These are phyloP conservation scores for Wickerhamiella kurtzmanii DNA, from an alignment of 805 yeast species.

Conservation along the genomic window DNA sequence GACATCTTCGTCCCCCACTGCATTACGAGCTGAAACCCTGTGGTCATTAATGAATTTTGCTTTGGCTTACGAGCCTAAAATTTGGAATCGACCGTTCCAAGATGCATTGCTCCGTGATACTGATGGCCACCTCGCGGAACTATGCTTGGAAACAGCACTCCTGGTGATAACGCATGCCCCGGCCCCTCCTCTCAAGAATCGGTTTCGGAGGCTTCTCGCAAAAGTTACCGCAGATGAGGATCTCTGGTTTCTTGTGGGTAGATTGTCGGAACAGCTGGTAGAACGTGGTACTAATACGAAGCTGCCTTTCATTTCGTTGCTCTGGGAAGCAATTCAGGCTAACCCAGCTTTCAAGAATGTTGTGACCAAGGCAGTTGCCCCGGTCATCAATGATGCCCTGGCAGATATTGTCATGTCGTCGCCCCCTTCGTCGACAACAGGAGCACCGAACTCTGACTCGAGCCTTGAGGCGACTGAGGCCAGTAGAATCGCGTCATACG, in stretches of 20 bases:
- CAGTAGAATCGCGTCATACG: conserved; percentile 8
- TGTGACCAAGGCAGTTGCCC: conserved; percentile 1
- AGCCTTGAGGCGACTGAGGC: no score
- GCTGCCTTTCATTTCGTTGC: conserved; percentile 43
- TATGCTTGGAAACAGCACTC: conserved; percentile 49
- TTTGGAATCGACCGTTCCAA: conserved; percentile 26
- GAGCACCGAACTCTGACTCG: neutral
- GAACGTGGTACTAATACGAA: conserved; percentile 17
- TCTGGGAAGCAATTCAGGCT: conserved; percentile 69
- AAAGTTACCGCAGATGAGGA: conserved; percentile 24
- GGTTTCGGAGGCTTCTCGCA: conserved; percentile 24
- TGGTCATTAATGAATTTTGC: conserved; percentile 58
- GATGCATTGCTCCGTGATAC: conserved; percentile 19
- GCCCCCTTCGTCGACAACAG: neutral
- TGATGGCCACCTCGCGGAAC: conserved; percentile 32
- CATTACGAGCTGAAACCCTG: conserved; percentile 35
- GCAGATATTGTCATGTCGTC: conserved; percentile 7
- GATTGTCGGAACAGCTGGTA: conserved; percentile 7
- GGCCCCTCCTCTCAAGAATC: conserved; percentile 29
- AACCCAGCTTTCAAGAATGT: conserved; percentile 32
- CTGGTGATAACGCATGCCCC: conserved; percentile 50
- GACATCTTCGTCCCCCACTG: conserved; percentile 40
- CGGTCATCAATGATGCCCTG: conserved; percentile 3
- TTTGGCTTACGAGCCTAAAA: conserved; percentile 26
- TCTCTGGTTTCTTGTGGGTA: conserved; percentile 24